phyloP scores from a whole-genome alignment of 2,329 filamentous ascomycete genomes.

The Coleophoma cylindrospora region DNA sequence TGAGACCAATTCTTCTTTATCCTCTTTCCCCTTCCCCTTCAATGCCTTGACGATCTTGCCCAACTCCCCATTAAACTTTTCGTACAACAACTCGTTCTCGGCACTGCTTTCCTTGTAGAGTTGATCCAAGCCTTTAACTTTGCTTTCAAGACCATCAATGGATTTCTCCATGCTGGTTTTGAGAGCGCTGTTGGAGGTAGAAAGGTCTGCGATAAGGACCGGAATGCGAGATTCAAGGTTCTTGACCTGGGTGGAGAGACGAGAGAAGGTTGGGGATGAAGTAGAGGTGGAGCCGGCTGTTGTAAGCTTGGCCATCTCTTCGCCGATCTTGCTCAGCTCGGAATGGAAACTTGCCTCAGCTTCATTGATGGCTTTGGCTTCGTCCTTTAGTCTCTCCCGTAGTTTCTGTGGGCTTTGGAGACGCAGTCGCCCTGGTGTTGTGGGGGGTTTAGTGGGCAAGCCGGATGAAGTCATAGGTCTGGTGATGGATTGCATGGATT shows the following conservation, averaged over 20 bases:
- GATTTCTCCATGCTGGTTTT: constrained; percentile 68
- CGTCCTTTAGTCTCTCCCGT: constrained; percentile 78
- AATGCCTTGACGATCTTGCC: constrained; percentile 76
- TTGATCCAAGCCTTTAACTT: constrained; percentile 79
- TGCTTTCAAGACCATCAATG: constrained; percentile 69
- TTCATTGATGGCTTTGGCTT: constrained; percentile 69
- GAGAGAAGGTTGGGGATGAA: constrained; percentile 23
- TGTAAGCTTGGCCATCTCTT: constrained; percentile 66
- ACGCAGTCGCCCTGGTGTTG: constrained; percentile 44
- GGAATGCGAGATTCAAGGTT: constrained; percentile 66
- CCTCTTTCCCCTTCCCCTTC: constrained; percentile 66
- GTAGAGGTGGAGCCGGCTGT: constrained; percentile 24
- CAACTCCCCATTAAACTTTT: constrained; percentile 87
- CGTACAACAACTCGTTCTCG: constrained; percentile 90
- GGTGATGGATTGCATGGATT: constrained; percentile 13
- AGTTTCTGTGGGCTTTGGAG: constrained; percentile 70
- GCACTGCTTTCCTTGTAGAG: constrained; percentile 82
- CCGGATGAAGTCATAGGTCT: constrained; percentile 11
- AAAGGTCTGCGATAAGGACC: constrained; percentile 51
- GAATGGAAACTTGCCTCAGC: constrained; percentile 66
- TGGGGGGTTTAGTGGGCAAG: constrained; percentile 9
- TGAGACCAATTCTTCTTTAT: constrained; percentile 70
- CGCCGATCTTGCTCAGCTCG: constrained; percentile 74
- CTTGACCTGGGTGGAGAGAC: constrained; percentile 52
- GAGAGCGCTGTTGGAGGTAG: constrained; percentile 56